Evolutionary conservation across 2,329 filamentous ascomycete genomes (phyloP).

Genomic region (Mycosphaerella arachidis): DNA sequence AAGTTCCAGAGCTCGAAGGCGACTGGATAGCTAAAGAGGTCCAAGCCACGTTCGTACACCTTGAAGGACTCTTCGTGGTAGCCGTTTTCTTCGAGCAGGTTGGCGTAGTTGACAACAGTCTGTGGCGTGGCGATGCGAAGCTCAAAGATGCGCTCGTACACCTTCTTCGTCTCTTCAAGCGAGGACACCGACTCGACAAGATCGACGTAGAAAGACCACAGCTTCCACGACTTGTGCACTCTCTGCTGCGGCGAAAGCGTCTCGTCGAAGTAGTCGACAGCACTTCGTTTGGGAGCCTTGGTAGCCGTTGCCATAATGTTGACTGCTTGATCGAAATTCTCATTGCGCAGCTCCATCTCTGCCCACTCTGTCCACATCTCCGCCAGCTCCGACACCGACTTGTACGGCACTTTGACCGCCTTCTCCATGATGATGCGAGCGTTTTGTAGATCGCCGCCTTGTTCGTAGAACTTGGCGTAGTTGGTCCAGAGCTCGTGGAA

Average conservation of each 20-base stretch:
- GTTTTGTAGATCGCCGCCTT: slow-evolving; percentile 74
- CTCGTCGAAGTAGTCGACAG: slow-evolving; percentile 98
- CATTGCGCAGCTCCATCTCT: slow-evolving; percentile 92
- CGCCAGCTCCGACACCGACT: slow-evolving; percentile 91
- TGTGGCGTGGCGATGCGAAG: slow-evolving; percentile 96
- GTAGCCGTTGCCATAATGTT: slow-evolving; percentile 96
- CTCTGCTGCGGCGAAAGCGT: slow-evolving; percentile 88
- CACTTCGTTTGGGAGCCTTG: slow-evolving; percentile 94
- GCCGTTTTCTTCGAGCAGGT: slow-evolving; percentile 85
- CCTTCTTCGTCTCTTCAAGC: slow-evolving; percentile 84
- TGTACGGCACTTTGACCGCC: slow-evolving; percentile 95
- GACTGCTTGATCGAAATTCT: slow-evolving; percentile 92
- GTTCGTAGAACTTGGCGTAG: slow-evolving; percentile 96
- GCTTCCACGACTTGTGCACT: slow-evolving; percentile 98
- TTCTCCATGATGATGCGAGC: slow-evolving; percentile 95
- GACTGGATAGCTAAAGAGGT: slow-evolving; percentile 97
- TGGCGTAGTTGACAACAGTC: slow-evolving; percentile 97
- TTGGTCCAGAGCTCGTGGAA: slow-evolving; percentile 96
- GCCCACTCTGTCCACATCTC: slow-evolving; percentile 99
- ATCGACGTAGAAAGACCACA: slow-evolving; percentile 99
- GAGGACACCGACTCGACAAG: slow-evolving; percentile 91
- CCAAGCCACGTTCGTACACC: slow-evolving; percentile 87
- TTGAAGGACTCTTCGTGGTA: slow-evolving; percentile 99
- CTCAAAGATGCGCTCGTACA: slow-evolving; percentile 97
- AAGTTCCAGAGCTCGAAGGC: slow-evolving; percentile 98